Evolutionary conservation across 2,329 filamentous ascomycete genomes (phyloP), one percentile per base, ranked within the genome.

Genomic region (Monosporascus sp.): DNA sequence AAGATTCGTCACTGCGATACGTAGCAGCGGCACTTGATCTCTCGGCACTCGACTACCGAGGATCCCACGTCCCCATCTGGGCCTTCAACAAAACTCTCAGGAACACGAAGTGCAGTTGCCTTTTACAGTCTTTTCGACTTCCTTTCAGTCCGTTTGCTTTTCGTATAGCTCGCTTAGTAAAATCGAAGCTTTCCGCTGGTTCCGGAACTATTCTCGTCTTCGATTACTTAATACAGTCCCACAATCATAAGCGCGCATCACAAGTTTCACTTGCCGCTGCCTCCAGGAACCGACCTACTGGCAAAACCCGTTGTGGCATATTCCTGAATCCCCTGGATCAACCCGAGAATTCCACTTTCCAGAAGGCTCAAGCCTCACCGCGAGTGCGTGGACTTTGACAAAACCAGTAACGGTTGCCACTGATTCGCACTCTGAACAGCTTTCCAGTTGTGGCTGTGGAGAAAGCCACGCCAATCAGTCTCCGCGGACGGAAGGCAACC

Each of bases 101-200:
- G 39, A 18, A 24, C 11, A 20, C 22, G n/a, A 42, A 11, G 18
- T 42, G 18, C 31, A 34, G 5, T 14, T 39, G n/a, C 18, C 22
- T 14, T 42, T 22, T 24, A 42, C 39, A 2, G 39, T 42, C 39
- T 24, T 42, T 42, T 24, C 51, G 25, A 34, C 47, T 57, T 53
- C 49, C 54, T 51, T 54, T 55, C 59, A 59, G 60, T 60, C 57
- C 50, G 31, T 34, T 34, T 34, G 31, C 9, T 14, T 34, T 34
- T 14, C 31, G 31, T 34, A 14, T 34, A 11, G 31, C 31, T 34
- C 14, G 31, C 31, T 34, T 34, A 58, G 54, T 47, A 54, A 48
- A 47, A 41, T 57, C 52, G 53, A 61, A 58, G 59, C 54, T 61
- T 65, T 64, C 62, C 63, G 61, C 63, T 54, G 63, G 63, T 51